Evolutionary conservation across 1,139 yeast genomes (phyloP).

Genomic region (Nakaseomyces uthaithaninus): DNA sequence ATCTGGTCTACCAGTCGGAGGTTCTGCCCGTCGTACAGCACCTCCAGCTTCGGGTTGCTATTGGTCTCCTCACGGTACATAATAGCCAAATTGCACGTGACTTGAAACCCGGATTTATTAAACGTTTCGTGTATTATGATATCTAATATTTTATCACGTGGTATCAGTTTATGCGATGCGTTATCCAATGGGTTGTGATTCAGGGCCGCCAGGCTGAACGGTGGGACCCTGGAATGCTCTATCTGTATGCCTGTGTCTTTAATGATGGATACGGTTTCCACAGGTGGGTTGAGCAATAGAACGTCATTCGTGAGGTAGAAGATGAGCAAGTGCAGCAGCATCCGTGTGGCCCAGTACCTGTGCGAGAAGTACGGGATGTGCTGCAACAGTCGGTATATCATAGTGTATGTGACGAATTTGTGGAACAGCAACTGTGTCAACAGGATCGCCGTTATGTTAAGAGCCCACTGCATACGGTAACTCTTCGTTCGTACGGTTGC

Average conservation of each 20-base stretch:
- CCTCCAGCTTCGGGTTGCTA: background rate
- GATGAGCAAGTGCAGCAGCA: background rate
- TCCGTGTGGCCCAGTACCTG: background rate
- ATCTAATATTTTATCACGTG: constrained; percentile 4
- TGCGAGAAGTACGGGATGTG: constrained; percentile 1
- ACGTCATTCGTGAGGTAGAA: constrained; percentile 3
- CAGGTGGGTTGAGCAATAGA: background rate
- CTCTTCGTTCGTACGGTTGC: constrained; percentile 2
- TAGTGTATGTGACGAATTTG: constrained; percentile 1
- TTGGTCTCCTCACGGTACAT: constrained; percentile 3
- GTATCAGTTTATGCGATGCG: background rate
- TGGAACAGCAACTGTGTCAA: background rate
- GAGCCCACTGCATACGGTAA: background rate
- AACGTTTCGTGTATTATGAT: constrained; percentile 2
- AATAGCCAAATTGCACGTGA: constrained; percentile 1
- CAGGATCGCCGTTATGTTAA: background rate
- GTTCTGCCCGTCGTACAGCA: constrained; percentile 1
- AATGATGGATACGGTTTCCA: background rate
- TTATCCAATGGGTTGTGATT: constrained; percentile 1
- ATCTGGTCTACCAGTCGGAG: constrained; percentile 4
- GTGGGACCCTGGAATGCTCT: background rate
- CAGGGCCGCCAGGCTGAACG: constrained; percentile 1
- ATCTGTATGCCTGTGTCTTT: background rate
- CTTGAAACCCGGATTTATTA: constrained; percentile 3
- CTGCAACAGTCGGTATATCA: background rate